A percentile compares a stretch with the other conserved stretches of the same genome.
These are phyloP conservation scores for Candida mattraensis DNA, from an alignment of 805 yeast genomes.

Conservation along the genomic window DNA sequence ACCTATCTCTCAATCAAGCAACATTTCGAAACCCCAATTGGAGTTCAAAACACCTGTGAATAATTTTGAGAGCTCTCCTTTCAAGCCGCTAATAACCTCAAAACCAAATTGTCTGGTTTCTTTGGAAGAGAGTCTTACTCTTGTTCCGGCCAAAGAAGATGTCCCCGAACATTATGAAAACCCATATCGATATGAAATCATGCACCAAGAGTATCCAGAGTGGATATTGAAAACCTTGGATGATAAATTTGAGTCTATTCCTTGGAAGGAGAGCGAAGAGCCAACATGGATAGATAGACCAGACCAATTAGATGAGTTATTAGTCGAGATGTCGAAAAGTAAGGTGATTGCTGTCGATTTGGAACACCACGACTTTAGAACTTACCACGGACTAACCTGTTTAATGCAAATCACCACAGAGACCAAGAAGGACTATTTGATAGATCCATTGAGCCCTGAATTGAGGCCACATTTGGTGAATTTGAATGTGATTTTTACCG, in stretches of 20 bases:
- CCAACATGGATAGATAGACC: slow-evolving; percentile 73
- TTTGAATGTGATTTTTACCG: slow-evolving; percentile 73
- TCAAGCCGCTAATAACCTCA: slow-evolving; percentile 64
- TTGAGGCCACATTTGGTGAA: slow-evolving; percentile 68
- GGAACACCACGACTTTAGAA: slow-evolving; percentile 91
- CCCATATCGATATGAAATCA: slow-evolving; percentile 80
- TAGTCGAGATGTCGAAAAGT: slow-evolving; percentile 48
- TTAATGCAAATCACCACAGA: slow-evolving; percentile 88
- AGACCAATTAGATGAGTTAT: slow-evolving; percentile 52
- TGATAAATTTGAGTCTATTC: slow-evolving; percentile 47
- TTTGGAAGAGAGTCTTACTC: slow-evolving; percentile 48
- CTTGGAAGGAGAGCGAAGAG: slow-evolving; percentile 57
- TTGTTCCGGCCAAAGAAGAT: slow-evolving; percentile 39
- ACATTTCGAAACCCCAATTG: slow-evolving; percentile 62
- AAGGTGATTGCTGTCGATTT: slow-evolving; percentile 86
- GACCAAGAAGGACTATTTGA: slow-evolving; percentile 63
- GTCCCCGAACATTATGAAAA: slow-evolving; percentile 66
- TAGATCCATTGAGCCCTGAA: slow-evolving; percentile 69
- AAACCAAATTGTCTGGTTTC: slow-evolving; percentile 73
- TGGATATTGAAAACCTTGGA: slow-evolving; percentile 44
- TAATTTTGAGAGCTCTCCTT: slow-evolving; percentile 65
- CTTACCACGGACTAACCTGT: slow-evolving; percentile 88
- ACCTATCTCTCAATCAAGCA: slow-evolving; percentile 12
- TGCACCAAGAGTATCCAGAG: slow-evolving; percentile 65
- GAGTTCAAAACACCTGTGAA: slow-evolving; percentile 59